phyloP scores from a whole-genome alignment of 176 grass and related monocot species.

The Ampelocalamus luodianensis region DNA sequence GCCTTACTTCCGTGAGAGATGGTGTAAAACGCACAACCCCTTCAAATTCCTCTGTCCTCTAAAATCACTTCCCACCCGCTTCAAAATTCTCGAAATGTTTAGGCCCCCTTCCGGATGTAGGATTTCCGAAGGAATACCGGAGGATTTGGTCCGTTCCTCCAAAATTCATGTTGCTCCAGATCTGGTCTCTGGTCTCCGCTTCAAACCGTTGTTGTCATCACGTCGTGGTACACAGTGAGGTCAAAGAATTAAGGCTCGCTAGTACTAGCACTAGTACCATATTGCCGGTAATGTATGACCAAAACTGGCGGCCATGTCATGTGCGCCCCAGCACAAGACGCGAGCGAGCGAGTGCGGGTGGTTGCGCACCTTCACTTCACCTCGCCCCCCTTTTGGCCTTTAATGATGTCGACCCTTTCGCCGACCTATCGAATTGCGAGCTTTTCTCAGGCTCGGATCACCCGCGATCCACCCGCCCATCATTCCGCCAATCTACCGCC shows the following conservation, averaged over 20 bases:
- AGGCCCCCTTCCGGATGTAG: not conserved
- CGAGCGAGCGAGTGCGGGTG: conserved; percentile 17
- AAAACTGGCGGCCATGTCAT: conserved; percentile 25
- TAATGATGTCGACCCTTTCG: conserved; percentile 45
- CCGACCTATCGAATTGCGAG: conserved; percentile 31
- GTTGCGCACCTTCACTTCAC: conserved; percentile 45
- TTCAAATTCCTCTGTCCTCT: too few relatives aligned
- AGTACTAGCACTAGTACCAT: not conserved
- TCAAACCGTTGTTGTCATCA: not conserved
- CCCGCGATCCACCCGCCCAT: conserved; percentile 19
- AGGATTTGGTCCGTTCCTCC: not conserved
- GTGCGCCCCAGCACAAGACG: conserved; percentile 13
- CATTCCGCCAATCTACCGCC: conserved; percentile 36
- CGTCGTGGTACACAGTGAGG: not conserved
- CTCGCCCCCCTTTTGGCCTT: conserved; percentile 25
- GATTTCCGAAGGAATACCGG: not conserved
- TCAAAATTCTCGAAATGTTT: too few relatives aligned
- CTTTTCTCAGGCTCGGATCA: conserved; percentile 22
- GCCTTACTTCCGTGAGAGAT: too few relatives aligned
- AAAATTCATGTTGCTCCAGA: not conserved
- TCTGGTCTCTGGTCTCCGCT: not conserved
- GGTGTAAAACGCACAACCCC: too few relatives aligned
- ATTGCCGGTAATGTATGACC: conserved; percentile 4
- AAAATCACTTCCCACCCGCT: too few relatives aligned
- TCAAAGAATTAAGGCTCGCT: conserved; percentile 7